phyloP scores from a whole-genome alignment of 768 basidiomycete genomes.

The Lentinula sp. region DNA sequence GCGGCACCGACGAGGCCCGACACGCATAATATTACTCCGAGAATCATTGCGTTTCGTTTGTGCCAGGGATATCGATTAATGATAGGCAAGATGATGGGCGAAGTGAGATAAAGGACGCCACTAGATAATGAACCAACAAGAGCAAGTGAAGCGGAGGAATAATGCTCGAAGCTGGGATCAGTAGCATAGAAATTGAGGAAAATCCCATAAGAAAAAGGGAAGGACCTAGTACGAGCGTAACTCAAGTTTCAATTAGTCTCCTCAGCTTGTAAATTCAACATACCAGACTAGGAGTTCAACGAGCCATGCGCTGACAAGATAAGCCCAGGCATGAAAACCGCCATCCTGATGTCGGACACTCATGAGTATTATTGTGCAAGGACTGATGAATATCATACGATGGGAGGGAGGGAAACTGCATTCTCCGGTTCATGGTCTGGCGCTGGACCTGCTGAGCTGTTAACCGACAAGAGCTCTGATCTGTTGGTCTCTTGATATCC shows the following conservation, averaged over 20 bases:
- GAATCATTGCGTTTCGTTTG: constrained; percentile 15
- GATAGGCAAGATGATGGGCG: constrained; percentile 18
- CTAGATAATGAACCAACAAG: constrained; percentile 21
- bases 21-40: constrained; percentile 17
- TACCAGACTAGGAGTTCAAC: constrained; percentile 20
- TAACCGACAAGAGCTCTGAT: not conserved
- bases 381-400: too few species aligned
- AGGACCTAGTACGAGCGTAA: constrained; percentile 8
- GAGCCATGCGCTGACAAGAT: constrained; percentile 19
- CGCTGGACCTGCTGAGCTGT: too few species aligned
- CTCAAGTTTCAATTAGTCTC: not conserved
- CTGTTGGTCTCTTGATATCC: not conserved
- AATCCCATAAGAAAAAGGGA: constrained; percentile 23
- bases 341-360: not conserved
- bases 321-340: constrained; percentile 10
- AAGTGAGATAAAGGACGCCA: constrained; percentile 20
- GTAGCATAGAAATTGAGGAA: constrained; percentile 20
- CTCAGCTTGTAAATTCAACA: not conserved
- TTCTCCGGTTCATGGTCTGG: not conserved
- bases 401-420: not conserved
- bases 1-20: constrained; percentile 20
- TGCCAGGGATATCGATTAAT: constrained; percentile 17
- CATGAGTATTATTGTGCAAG: too few species aligned
- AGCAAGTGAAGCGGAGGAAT: constrained; percentile 15
- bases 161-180: constrained; percentile 14